phyloP scores from a whole-genome alignment of 2,329 filamentous ascomycete species.

The Diplodia seriata region DNA sequence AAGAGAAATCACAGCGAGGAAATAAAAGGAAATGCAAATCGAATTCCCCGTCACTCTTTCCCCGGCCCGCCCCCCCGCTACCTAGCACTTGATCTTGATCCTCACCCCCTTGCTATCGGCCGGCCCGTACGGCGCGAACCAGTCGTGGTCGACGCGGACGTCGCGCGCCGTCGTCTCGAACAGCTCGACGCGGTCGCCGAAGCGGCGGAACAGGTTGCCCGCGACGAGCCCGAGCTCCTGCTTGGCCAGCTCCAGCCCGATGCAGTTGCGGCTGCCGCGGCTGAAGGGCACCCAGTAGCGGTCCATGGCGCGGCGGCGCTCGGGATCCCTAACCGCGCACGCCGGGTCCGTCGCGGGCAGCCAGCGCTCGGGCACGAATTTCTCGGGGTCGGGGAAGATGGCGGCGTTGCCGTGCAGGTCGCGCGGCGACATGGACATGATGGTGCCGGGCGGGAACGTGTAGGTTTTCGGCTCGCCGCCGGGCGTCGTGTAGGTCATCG shows the following conservation, averaged over 20 bases:
- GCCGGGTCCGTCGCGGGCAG: constrained; percentile 31
- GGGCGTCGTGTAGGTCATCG: constrained; percentile 33
- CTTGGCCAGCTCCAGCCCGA: constrained; percentile 34
- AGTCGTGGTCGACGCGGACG: constrained; percentile 34
- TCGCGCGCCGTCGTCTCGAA: constrained; percentile 34
- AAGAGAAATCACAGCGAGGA: no score
- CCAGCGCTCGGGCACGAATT: constrained; percentile 37
- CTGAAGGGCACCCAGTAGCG: constrained; percentile 36
- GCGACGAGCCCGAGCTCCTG: constrained; percentile 6
- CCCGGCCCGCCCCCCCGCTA: no score
- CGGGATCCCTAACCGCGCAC: neutral
- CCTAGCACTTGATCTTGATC: constrained; percentile 32
- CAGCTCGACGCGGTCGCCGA: constrained; percentile 17
- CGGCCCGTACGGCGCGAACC: constrained; percentile 33
- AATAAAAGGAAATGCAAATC: neutral
- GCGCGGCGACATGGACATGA: constrained; percentile 34
- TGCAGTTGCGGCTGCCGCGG: constrained; percentile 35
- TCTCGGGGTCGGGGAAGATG: constrained; percentile 35
- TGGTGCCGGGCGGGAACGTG: constrained; percentile 34
- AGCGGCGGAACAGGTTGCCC: constrained; percentile 22
- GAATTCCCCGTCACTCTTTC: neutral
- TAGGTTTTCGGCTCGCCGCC: constrained; percentile 26
- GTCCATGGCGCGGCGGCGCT: constrained; percentile 33
- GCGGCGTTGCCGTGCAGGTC: constrained; percentile 33
- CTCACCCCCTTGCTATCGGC: constrained; percentile 34